Conservation (phyloP, 805 yeast species). For the Ogataea saltuana region DNA sequence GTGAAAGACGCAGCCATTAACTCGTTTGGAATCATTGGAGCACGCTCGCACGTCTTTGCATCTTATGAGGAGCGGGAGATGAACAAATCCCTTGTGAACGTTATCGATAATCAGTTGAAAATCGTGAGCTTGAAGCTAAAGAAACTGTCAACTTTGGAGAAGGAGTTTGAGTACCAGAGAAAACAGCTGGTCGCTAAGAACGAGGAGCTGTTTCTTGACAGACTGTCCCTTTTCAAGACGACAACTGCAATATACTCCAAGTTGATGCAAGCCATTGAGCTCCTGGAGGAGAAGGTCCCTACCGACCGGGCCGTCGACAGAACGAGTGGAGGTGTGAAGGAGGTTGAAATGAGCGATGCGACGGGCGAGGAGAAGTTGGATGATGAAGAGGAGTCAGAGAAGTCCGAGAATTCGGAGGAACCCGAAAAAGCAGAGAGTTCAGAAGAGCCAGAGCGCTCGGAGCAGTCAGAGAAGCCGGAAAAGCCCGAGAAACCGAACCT, state of each 20-base stretch:
- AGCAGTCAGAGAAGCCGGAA: too few relatives aligned
- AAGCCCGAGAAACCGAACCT: too few relatives aligned
- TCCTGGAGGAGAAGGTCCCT: constrained; percentile 18
- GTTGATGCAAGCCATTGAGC: constrained; percentile 40
- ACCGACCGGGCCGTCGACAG: background rate
- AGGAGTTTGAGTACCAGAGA: constrained; percentile 63
- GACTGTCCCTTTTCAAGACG: constrained; percentile 64
- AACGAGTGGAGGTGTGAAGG: constrained; percentile 1
- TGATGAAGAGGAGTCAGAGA: too few relatives aligned
- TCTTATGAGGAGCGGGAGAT: constrained; percentile 78
- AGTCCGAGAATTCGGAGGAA: too few relatives aligned
- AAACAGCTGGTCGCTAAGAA: constrained; percentile 60
- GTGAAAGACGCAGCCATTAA: constrained; percentile 62
- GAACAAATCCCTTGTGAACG: constrained; percentile 55
- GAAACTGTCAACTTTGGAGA: constrained; percentile 62
- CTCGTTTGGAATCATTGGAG: constrained; percentile 77
- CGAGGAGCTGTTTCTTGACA: constrained; percentile 64
- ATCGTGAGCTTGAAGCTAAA: constrained; percentile 65
- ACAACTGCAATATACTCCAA: constrained; percentile 52
- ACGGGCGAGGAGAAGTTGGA: background rate
- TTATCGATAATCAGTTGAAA: constrained; percentile 61
- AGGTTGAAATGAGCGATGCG: background rate
- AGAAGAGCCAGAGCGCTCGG: too few relatives aligned
- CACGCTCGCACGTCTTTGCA: constrained; percentile 77
- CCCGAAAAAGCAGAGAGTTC: too few relatives aligned